phyloP scores from a whole-genome alignment of 1,284 basidiomycete genomes.

The Sporisorium graminicola region DNA sequence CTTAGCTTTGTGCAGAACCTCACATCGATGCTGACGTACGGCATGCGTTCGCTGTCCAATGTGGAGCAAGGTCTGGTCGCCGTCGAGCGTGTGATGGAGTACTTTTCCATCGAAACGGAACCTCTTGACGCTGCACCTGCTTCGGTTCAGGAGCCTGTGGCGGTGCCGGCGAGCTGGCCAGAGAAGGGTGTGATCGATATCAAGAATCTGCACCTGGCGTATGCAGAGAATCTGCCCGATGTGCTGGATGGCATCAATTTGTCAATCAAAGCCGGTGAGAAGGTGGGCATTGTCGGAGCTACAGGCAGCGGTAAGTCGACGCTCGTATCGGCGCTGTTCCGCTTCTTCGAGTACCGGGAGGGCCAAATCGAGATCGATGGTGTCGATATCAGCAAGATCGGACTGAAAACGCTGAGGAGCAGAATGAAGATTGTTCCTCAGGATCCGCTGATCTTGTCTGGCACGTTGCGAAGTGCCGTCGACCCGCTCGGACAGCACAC shows the following conservation, averaged over 20 bases:
- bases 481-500: slow-evolving; percentile 67
- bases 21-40: slow-evolving; percentile 53
- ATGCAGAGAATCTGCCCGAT: slow-evolving; percentile 72
- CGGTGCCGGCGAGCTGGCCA: slow-evolving; percentile 64
- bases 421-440: slow-evolving; percentile 63
- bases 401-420: slow-evolving; percentile 70
- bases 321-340: slow-evolving; percentile 80
- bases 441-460: slow-evolving; percentile 69
- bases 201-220: slow-evolving; percentile 70
- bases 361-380: slow-evolving; percentile 82
- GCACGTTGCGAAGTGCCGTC: slow-evolving; percentile 69
- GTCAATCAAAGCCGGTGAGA: slow-evolving; percentile 71
- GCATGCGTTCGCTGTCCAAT: slow-evolving; percentile 67
- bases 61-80: slow-evolving; percentile 69
- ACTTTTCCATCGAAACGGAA: slow-evolving; percentile 51
- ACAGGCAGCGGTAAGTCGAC: slow-evolving; percentile 78
- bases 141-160: slow-evolving; percentile 13
- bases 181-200: slow-evolving; percentile 62
- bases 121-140: slow-evolving; percentile 51
- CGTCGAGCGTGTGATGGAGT: slow-evolving; percentile 68
- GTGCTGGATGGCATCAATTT: slow-evolving; percentile 72
- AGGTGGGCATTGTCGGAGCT: slow-evolving; percentile 73
- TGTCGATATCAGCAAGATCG: slow-evolving; percentile 73
- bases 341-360: slow-evolving; percentile 76
- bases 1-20: slow-evolving; percentile 60